These are phyloP conservation scores for Colletotrichum eremochloae DNA, from an alignment of 2,329 filamentous ascomycete species.

Conservation along the genomic window DNA sequence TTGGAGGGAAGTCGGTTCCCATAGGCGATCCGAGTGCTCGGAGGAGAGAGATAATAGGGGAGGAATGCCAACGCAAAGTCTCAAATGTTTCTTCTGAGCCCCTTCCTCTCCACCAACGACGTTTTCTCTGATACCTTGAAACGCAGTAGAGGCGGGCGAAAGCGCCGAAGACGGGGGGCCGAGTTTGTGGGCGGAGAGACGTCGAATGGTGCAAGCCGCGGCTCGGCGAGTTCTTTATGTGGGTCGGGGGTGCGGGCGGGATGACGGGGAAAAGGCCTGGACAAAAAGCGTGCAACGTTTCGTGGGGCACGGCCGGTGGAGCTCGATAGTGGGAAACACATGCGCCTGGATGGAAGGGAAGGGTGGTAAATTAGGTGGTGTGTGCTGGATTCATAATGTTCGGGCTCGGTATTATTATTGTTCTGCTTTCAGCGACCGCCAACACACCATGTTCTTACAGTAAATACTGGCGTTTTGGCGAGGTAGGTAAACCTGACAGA, in stretches of 20 bases:
- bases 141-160: conserved; percentile 3
- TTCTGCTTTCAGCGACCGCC: conserved; percentile 10
- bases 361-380: too few relatives aligned
- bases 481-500: not conserved
- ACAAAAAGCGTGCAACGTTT: not conserved
- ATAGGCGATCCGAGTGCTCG: not conserved
- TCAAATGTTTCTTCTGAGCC: not conserved
- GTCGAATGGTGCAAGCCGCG: conserved; percentile 7
- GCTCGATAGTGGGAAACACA: not conserved
- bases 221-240: not conserved
- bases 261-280: conserved; percentile 14
- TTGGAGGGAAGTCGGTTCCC: not conserved
- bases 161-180: conserved; percentile 22
- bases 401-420: conserved; percentile 10
- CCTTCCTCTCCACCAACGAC: not conserved
- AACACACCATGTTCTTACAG: conserved; percentile 9
- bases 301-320: conserved; percentile 13
- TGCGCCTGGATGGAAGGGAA: conserved; percentile 3
- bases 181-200: conserved; percentile 20
- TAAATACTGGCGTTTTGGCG: not conserved
- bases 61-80: not conserved
- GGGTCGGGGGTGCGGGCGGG: not conserved
- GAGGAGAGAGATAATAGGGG: not conserved
- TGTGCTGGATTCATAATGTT: not conserved
- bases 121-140: conserved; percentile 11